A percentile compares a stretch with the other conserved stretches of the same genome.
These are phyloP conservation scores for Venturia oleaginea DNA, from an alignment of 2,329 filamentous ascomycete species.

Conservation along the genomic window DNA sequence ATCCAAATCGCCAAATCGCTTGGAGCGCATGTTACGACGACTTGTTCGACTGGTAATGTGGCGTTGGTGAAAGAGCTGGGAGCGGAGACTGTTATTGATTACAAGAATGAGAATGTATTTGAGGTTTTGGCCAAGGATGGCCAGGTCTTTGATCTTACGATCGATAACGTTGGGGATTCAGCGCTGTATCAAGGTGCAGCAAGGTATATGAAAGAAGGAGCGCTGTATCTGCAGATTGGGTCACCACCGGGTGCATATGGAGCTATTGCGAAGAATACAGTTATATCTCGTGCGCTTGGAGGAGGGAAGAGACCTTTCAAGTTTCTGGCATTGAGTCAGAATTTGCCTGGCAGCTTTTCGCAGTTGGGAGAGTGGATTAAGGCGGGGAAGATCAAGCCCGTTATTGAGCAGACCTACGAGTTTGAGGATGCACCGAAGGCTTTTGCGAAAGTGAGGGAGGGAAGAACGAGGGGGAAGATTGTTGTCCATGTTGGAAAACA, in stretches of 20 bases:
- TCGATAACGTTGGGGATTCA: conserved; percentile 50
- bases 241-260: conserved; percentile 14
- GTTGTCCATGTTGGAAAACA: conserved; percentile 30
- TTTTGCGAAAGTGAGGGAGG: conserved; percentile 49
- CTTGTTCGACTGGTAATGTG: conserved; percentile 50
- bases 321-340: conserved; percentile 28
- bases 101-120: conserved; percentile 34
- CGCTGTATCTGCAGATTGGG: conserved; percentile 37
- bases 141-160: conserved; percentile 41
- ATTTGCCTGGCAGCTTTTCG: conserved; percentile 36
- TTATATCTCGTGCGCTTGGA: no score
- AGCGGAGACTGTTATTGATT: conserved; percentile 56
- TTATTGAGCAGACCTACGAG: conserved; percentile 47
- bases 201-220: conserved; percentile 40
- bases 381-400: conserved; percentile 48
- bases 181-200: conserved; percentile 46
- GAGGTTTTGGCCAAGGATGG: conserved; percentile 39
- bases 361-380: conserved; percentile 46
- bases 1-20: conserved; percentile 56
- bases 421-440: conserved; percentile 46
- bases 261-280: conserved; percentile 24
- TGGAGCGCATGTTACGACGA: conserved; percentile 50
- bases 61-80: conserved; percentile 49
- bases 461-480: conserved; percentile 50
- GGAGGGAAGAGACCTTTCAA: conserved; percentile 36